Base-by-base conservation (phyloP, 2,329 filamentous ascomycete species). In the Sclerotinia nivalis region DNA sequence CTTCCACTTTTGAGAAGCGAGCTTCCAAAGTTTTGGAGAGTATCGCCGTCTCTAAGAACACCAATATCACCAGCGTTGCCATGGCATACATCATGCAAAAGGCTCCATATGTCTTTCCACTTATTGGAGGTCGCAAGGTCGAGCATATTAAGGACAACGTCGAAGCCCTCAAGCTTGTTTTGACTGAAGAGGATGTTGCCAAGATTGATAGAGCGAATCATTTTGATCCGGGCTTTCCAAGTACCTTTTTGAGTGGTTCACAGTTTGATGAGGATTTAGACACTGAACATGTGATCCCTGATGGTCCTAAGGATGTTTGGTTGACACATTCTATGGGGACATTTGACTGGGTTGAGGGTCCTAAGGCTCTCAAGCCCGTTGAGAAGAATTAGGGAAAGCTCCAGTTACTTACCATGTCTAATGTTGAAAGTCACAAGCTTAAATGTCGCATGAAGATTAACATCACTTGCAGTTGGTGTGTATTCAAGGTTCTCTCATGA, bases 31-130 rank as follows among this genome's bases (percentile, higher is more conserved):
- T 56, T 37, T 37, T 37, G 10, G 54, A 56, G 6, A 37, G 10
- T 20, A 34, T 56, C 34, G 31, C 31, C 20, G 20, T 6, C 54
- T 56, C 31, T 10, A 56, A 56, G 31, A 56, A 56, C 1, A 80
- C 83, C 4, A 80, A 83, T 20, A 69, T 87, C 47, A 87, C 84
- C 3, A 82, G 81, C 10, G 77, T 87, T 25, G 86, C 87, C 52
- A 8, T 77, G 89, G 86, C 86, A 1, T 89, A 88, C 72, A 83
- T 87, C 7, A 81, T 85, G 80, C 80, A 83, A 56, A 87, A 88
- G 77, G 80, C 83, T 1, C 83, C 85, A 1, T 83, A 87, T 74
- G 83, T 88, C 3, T 87, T 87, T 73, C 87, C 87, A 0, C 83
- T 89, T 54, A 80, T 88, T 3, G 87, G 87, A 1, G 85, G 84